Conservation (phyloP, 176 grass and related monocot genomes). For the Cenchrus fungigraminus region DNA sequence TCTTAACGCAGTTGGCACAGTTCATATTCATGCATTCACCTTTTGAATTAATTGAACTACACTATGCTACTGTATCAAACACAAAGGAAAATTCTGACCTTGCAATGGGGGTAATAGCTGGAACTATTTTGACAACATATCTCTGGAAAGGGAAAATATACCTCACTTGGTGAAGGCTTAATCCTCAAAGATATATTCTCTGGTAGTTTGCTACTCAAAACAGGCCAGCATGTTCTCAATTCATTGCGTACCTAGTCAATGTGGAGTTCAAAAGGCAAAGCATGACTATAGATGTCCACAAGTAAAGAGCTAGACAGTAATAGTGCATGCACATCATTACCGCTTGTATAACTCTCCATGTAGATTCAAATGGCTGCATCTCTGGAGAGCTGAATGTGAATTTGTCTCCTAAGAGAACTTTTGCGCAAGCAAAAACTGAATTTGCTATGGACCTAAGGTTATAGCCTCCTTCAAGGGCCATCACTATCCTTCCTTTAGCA, state of each 20-base stretch:
- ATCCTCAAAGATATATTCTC: constrained; percentile 55
- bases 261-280: constrained; percentile 4
- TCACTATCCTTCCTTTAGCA: constrained; percentile 91
- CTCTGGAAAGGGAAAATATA: constrained; percentile 38
- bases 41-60: constrained; percentile 22
- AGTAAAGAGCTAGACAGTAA: constrained; percentile 32
- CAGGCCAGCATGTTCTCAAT: constrained; percentile 88
- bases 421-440: constrained; percentile 83
- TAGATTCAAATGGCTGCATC: constrained; percentile 70
- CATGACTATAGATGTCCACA: constrained; percentile 27
- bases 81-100: constrained; percentile 17
- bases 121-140: constrained; percentile 29
- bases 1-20: constrained; percentile 26
- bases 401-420: constrained; percentile 81
- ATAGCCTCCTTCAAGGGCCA: constrained; percentile 96
- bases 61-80: constrained; percentile 18
- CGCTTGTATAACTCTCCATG: constrained; percentile 80
- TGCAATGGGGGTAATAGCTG: constrained; percentile 7
- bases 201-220: constrained; percentile 64
- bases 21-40: constrained; percentile 35
- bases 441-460: constrained; percentile 90
- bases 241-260: constrained; percentile 78
- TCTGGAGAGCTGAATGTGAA: constrained; percentile 44
- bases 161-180: constrained; percentile 50
- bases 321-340: constrained; percentile 58